phyloP scores from a whole-genome alignment of 2,329 filamentous ascomycete species.

The Fusarium newnesense region DNA sequence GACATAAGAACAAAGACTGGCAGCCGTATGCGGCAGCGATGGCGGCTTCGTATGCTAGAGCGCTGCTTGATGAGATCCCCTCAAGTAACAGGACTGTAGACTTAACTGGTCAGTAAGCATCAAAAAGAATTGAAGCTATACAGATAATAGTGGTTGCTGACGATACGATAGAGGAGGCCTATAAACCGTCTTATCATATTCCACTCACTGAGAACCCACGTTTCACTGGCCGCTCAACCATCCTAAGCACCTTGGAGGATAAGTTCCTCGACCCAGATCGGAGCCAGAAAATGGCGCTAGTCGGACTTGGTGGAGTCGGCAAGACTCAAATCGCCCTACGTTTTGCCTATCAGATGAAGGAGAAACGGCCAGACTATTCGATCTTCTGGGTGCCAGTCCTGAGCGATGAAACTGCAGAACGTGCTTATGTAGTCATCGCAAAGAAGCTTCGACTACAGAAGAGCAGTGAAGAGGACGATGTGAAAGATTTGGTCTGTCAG shows the following conservation, averaged over 20 bases:
- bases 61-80: constrained; percentile 7
- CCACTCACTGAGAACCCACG: neutral
- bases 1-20: constrained; percentile 49
- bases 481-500: constrained; percentile 50
- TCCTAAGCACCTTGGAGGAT: neutral
- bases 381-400: constrained; percentile 55
- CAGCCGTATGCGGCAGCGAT: constrained; percentile 52
- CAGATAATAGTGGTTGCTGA: neutral
- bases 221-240: neutral
- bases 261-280: constrained; percentile 19
- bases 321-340: constrained; percentile 55
- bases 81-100: too few species aligned
- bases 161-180: neutral
- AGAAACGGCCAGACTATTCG: constrained; percentile 44
- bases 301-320: constrained; percentile 49
- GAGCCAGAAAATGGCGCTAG: neutral
- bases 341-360: constrained; percentile 43
- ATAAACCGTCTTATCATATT: neutral
- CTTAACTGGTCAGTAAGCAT: neutral
- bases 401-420: constrained; percentile 45
- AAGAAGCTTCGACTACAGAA: constrained; percentile 40
- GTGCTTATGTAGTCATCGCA: constrained; percentile 50
- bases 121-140: neutral
- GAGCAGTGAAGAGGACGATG: constrained; percentile 48
- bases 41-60: constrained; percentile 30